Conservation (phyloP, 1,139 yeast genomes). For the Hyphopichia pseudoburtonii region DNA sequence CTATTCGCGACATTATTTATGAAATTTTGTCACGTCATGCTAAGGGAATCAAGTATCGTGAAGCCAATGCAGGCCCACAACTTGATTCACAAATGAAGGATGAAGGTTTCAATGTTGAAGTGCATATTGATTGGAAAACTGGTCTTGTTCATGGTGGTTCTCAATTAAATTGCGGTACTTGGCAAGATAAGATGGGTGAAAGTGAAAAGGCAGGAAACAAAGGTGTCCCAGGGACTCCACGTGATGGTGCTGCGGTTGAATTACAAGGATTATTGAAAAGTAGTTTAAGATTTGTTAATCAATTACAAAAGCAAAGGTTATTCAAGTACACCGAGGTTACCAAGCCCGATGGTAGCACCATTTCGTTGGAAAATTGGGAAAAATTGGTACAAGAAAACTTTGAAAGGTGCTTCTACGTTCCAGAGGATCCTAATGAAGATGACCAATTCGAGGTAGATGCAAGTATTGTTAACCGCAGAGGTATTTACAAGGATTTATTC, state of each 20-base stretch:
- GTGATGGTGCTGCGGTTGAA: constrained; percentile 97
- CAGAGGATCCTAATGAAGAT: constrained; percentile 56
- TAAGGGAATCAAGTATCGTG: constrained; percentile 79
- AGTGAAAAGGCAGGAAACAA: constrained; percentile 77
- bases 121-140: constrained; percentile 81
- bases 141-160: constrained; percentile 92
- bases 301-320: constrained; percentile 50
- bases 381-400: constrained; percentile 65
- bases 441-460: constrained; percentile 59
- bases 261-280: constrained; percentile 87
- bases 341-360: constrained; percentile 53
- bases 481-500: constrained; percentile 87
- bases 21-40: constrained; percentile 89
- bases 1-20: constrained; percentile 73
- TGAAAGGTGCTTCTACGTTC: constrained; percentile 77
- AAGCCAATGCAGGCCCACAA: constrained; percentile 90
- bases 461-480: constrained; percentile 76
- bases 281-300: constrained; percentile 73
- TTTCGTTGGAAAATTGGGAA: constrained; percentile 71
- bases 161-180: constrained; percentile 92
- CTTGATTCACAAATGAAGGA: constrained; percentile 91
- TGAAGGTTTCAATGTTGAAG: constrained; percentile 85
- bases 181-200: constrained; percentile 99
- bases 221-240: constrained; percentile 95
- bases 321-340: constrained; percentile 59